Evolutionary conservation across 169 alveolate genomes (phyloP), one percentile per base, ranked within the genome.

Genomic region (Theileria sp.): DNA sequence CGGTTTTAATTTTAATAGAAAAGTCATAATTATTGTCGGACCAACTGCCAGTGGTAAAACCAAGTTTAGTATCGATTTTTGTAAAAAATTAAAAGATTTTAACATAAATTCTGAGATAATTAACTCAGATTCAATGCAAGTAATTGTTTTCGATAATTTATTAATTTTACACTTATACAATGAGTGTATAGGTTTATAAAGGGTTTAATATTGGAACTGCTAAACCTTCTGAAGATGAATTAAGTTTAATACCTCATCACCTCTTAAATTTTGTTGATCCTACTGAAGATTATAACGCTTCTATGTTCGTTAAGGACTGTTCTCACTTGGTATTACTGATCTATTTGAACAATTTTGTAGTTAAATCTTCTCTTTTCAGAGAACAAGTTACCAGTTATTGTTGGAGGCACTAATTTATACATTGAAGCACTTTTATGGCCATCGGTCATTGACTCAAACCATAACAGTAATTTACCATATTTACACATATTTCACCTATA

Each of bases 51-150:
- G 91, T 38, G 94, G 94, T 19, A 89, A 89, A 50, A 89, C 94
- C 8, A 79, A 89, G 25, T 86, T 86, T 28, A 81, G 91, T 58
- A 71, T 89, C 54, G 92, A 89, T 64, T 71, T 89, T 49, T 81
- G 87, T 56, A 62, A 65, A 19, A 86, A 77, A 70, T 76, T 89
- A 15, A 49, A 61, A 38, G 79, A 82, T 32, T 50, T 71, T 75
- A 75, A 79, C 67, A 84, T 89, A 72, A 28, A 56, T 44, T 66
- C 90, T 56, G 94, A 89, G 71, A 87, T 89, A 58, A 79, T 89
- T 32, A 89, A 89, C 69, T 79, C 92, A 12, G 94, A 89, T 79
- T 82, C 94, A 34, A 89, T 89, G 94, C 94, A 89, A 71, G 94
- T 89, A 62, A 17, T n/a, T 36, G 0, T 23, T n/a, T 7, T 2